Percentiles rank a stretch among this genome's conserved stretches.
Evolutionary conservation across 2,329 filamentous ascomycete species (phyloP).

Genomic region (Cytospora paraplurivora): DNA sequence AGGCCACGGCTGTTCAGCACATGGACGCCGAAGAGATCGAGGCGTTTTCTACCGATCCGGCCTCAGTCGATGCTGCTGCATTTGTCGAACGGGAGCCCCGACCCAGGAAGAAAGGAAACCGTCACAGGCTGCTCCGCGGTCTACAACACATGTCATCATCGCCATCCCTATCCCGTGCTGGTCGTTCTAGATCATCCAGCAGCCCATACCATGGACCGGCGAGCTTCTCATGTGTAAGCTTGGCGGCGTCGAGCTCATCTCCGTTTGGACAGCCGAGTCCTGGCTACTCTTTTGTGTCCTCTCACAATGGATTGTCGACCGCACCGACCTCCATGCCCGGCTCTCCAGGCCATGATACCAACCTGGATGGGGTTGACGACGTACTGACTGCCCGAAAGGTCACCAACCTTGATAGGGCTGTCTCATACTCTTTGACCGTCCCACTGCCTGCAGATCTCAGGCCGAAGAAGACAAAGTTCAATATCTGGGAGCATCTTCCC

Average conservation of each 20-base stretch:
- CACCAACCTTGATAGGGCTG: constrained; percentile 47
- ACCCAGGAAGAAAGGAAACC: constrained; percentile 63
- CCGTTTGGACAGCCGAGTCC: constrained; percentile 43
- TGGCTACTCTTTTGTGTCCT: constrained; percentile 37
- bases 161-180: constrained; percentile 66
- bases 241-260: constrained; percentile 46
- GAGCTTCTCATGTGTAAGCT: constrained; percentile 57
- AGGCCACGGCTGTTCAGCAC: constrained; percentile 21
- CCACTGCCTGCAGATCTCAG: constrained; percentile 66
- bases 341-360: constrained; percentile 45
- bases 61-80: constrained; percentile 22
- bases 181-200: constrained; percentile 66
- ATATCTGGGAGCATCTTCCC: constrained; percentile 82
- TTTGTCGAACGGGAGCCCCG: constrained; percentile 37
- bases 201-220: constrained; percentile 64
- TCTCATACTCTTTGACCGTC: constrained; percentile 45
- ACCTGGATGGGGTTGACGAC: constrained; percentile 46
- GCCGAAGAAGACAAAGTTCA: constrained; percentile 50
- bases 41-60: constrained; percentile 28
- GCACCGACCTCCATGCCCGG: constrained; percentile 44
- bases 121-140: constrained; percentile 70
- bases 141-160: constrained; percentile 83
- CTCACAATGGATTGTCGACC: constrained; percentile 38
- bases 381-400: constrained; percentile 59
- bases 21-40: constrained; percentile 27